Evolutionary conservation across 2,329 filamentous ascomycete species (phyloP).

Genomic region (Alternaria triticimaculans): DNA sequence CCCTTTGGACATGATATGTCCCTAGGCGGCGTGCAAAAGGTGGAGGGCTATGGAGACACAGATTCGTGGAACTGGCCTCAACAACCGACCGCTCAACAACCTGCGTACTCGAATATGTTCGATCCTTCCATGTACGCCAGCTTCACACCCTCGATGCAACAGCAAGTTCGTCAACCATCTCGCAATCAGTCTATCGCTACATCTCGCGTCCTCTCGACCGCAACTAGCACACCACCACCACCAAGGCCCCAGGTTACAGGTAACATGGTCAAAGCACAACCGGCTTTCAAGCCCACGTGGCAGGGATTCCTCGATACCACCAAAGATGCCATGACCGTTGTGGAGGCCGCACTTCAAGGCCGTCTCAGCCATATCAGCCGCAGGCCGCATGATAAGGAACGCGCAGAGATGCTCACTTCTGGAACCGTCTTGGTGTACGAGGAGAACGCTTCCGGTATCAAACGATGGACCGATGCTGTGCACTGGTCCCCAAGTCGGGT

Average conservation of each 20-base stretch:
- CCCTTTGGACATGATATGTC: slow-evolving; percentile 45
- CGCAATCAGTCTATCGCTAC: slow-evolving; percentile 44
- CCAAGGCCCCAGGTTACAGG: slow-evolving; percentile 36
- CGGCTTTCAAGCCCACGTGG: slow-evolving; percentile 67
- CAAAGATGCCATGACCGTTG: slow-evolving; percentile 77
- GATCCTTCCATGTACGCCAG: slow-evolving; percentile 40
- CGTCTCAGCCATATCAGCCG: slow-evolving; percentile 77
- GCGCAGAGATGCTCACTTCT: slow-evolving; percentile 76
- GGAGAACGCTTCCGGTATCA: slow-evolving; percentile 88
- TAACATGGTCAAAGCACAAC: slow-evolving; percentile 45
- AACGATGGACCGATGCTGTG: slow-evolving; percentile 91
- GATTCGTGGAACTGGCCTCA: slow-evolving; percentile 44
- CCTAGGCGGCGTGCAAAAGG: slow-evolving; percentile 40
- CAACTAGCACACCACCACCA: slow-evolving; percentile 39
- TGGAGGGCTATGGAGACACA: slow-evolving; percentile 40
- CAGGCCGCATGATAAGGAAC: slow-evolving; percentile 84
- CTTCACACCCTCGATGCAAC: slow-evolving; percentile 31
- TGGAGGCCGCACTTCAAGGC: slow-evolving; percentile 78
- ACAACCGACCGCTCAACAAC: slow-evolving; percentile 30
- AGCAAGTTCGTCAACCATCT: slow-evolving; percentile 25
- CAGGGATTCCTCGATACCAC: slow-evolving; percentile 72
- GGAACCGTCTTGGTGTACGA: slow-evolving; percentile 92
- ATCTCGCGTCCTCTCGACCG: slow-evolving; percentile 31
- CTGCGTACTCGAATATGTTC: slow-evolving; percentile 37
- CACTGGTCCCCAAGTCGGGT: slow-evolving; percentile 91